Evolutionary conservation across 495 filamentous ascomycete species (phyloP), one percentile per base, ranked within the genome.

Genomic region (Trichoderma parareesei): DNA sequence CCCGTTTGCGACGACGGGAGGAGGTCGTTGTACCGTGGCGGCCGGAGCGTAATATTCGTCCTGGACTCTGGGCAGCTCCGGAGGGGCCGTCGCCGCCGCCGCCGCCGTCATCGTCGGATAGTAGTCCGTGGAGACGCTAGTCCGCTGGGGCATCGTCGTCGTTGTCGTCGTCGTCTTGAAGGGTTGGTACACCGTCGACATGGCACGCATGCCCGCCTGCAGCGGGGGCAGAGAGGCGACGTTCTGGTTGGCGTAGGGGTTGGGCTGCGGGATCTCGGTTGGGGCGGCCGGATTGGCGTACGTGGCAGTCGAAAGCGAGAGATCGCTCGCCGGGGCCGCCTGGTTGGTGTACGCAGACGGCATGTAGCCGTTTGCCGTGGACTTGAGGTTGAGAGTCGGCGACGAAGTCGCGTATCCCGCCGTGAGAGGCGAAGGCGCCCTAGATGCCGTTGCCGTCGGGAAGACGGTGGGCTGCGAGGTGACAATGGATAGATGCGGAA

Each of bases 151-250:
- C 27, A 27, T 27, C 27, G 27, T 27, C 27, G 27, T 27, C 27
- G 27, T 27, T 27, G 27, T 27, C 27, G 57, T 0, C 73, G 38
- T 10, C 71, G 72, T 27, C 41, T 73, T 71, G 7, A 73, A 65
- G 1, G 73, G 63, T 67, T 73, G 73, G 62, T 74, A 82, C 7
- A 80, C 78, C 0, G 77, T 80, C n/a, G 79, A 72, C 79, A 82
- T 82, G n/a, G 79, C 79, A 7, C 78, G 73, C 27, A 78, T 71
- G 35, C 77, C 77, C 4, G 73, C 65, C 0, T 74, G 74, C 10
- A 82, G 70, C 7, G 79, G 79, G 6, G 79, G 79, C 49, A 82
- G 64, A 9, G 79, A 79, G 4, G 80, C 70, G 5, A 67, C 65
- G 16, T 71, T 67, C n/a, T 79, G 74, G n/a, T 73, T 66, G 9